These are phyloP conservation scores for Trichocladium uniseriatum DNA, from an alignment of 495 filamentous ascomycete genomes.

Conservation along the genomic window DNA sequence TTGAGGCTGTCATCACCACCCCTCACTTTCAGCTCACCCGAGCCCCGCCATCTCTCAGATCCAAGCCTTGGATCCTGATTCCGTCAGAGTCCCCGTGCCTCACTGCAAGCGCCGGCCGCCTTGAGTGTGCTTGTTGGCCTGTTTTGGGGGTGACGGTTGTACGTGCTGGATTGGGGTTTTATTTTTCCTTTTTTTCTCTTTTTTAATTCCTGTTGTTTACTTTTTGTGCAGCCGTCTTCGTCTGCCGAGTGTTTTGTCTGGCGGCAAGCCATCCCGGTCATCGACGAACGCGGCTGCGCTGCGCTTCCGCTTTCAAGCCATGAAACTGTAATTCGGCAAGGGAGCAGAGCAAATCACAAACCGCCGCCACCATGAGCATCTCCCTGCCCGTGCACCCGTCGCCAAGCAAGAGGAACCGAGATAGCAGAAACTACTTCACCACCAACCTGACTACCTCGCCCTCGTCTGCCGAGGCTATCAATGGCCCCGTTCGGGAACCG, in stretches of 20 bases:
- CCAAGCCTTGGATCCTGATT: no score
- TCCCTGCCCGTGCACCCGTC: conserved; percentile 40
- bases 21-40: no score
- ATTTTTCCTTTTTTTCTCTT: neutral
- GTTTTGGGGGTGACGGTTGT: no score
- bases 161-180: no score
- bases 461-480: conserved; percentile 45
- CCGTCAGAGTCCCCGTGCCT: no score
- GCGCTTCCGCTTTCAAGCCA: neutral
- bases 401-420: conserved; percentile 41
- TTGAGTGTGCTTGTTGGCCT: no score
- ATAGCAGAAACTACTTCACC: conserved; percentile 46
- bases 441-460: conserved; percentile 32
- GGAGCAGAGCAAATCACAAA: neutral
- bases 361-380: conserved; percentile 33
- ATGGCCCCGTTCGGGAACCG: conserved; percentile 44
- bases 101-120: no score
- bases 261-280: neutral
- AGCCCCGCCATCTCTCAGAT: no score
- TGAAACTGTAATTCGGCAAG: neutral
- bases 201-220: neutral
- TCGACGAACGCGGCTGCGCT: neutral
- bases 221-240: no score
- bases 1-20: no score
- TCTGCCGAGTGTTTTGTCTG: neutral